Base-by-base conservation (phyloP, 352 stramenopile genomes). In the Blastocystis sp. region DNA sequence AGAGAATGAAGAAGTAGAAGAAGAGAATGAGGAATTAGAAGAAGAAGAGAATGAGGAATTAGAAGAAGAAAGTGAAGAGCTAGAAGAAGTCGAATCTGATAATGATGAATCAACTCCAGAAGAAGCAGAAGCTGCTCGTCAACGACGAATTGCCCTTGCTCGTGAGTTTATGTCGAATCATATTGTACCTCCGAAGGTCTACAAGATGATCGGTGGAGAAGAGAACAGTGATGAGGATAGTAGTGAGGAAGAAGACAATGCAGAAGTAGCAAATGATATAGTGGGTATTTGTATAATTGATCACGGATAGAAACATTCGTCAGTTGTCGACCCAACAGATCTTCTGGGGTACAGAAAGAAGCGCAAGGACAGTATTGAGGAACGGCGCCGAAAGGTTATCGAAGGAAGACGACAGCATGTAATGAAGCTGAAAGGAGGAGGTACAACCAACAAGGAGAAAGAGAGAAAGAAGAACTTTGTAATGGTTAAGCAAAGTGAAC, bases 371-470 rank as follows among this genome's bases (percentile, higher is more conserved):
- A 82, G 94, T 92, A 96, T 94, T 2, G 93, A 95, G 54, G 76
- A 90, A 20, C 69, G 69, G 13, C 54, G 53, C 16, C n/a, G 68
- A 20, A 90, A 90, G 87, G 39, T 18, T 4, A 90, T 69, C 18
- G 55, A 66, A n/a, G 59, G 50, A 54, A 55, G 82, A 16, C 87
- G n/a, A 43, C 34, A 73, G 45, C 39, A 39, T 37, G 24, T 50
- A 9, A 50, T 64, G 41, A 92, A 94, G 70, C 94, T 93, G 76
- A 94, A 95, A 88, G 90, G 90, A 55, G 96, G 96, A 79, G 96
- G 96, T 90, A 98, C 95, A 34, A 99, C 96, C 50, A 98, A 99
- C 92, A 97, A 93, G 76, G 96, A 99, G 92, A 99, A 99, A 93
- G 94, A 94, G 90, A 93, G 96, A 66, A 94, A 95, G 11, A 99